A percentile compares a stretch with the other conserved stretches of the same genome.
Conservation (phyloP, 305 asterid species). For the Withania somnifera region DNA sequence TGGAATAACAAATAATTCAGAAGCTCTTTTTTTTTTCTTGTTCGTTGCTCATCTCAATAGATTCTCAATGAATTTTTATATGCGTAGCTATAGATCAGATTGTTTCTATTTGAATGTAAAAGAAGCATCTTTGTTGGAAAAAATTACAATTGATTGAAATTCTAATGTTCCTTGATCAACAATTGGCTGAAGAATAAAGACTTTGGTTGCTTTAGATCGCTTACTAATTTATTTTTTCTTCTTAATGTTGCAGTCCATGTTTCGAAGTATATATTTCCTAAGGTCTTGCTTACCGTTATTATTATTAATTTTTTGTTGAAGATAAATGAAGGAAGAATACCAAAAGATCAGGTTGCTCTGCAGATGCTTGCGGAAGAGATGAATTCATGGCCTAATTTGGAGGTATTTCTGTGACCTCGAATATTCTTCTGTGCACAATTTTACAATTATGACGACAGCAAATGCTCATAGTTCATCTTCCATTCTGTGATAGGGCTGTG, state of each 20-base stretch:
- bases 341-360: conserved; percentile 53
- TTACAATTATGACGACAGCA: background rate
- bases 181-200: background rate
- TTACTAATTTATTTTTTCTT: background rate
- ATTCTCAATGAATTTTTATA: background rate
- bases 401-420: conserved; percentile 33
- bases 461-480: background rate
- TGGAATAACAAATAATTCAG: background rate
- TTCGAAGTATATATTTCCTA: background rate
- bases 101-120: background rate
- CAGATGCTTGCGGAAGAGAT: conserved; percentile 85
- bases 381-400: conserved; percentile 85
- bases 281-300: background rate
- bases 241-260: background rate
- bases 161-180: background rate
- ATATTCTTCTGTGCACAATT: background rate
- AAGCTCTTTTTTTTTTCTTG: background rate
- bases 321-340: conserved; percentile 83
- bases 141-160: background rate
- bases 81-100: background rate
- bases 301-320: conserved; percentile 2
- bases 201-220: background rate
- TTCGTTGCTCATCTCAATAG: background rate
- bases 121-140: background rate
- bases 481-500: background rate